Base-by-base conservation (phyloP, 768 basidiomycete species). In the Serendipita vermifera region DNA sequence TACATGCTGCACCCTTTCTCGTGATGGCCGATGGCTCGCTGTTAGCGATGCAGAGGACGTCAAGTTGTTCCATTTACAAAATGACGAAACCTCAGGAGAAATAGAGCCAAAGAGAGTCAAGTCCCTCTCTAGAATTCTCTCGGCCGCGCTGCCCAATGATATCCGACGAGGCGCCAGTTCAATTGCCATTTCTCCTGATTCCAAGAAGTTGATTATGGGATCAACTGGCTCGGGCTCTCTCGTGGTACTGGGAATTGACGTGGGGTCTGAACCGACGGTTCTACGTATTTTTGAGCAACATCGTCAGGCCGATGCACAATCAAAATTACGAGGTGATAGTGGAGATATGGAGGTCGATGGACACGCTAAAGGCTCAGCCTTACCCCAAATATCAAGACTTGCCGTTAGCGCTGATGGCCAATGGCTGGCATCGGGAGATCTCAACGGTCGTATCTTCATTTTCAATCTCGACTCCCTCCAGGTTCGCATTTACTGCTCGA, bases 21-120 rank as follows among this genome's bases (percentile, higher is more conserved):
- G 82, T 43, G 81, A 98, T 62, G 94, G 93, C 1, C 70, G 69
- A 57, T 99, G 93, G 94, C 70, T 98, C 36, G 91, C 79, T 14
- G 81, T 86, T 13, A 87, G 91, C 0, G 94, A 97, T 65, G 69
- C 85, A 58, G 86, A 85, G 66, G 89, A 97, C 70, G 81, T 84
- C 7, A 97, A 92, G 65, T 70, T 98, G 22, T 99, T 93, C 68
- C 71, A 73, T 14, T 65, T 94, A 22, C 20, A 67, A 62, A 57
- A 62, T 13, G 39, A 55, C 38, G 64, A 60, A 3, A 58, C 59
- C 3, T 48, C n/a, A n/a, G n/a, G n/a, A n/a, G n/a, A n/a, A n/a
- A n/a, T 87, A 26, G 75, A 74, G 35, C 77, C 88, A 6, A 79
- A 73, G 59, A 83, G 91, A 38, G 70, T 91, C 64, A 82, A 82